Evolutionary conservation across 371 early-diverging fungal genomes (phyloP).

Genomic region (Nematocida homosporus): DNA sequence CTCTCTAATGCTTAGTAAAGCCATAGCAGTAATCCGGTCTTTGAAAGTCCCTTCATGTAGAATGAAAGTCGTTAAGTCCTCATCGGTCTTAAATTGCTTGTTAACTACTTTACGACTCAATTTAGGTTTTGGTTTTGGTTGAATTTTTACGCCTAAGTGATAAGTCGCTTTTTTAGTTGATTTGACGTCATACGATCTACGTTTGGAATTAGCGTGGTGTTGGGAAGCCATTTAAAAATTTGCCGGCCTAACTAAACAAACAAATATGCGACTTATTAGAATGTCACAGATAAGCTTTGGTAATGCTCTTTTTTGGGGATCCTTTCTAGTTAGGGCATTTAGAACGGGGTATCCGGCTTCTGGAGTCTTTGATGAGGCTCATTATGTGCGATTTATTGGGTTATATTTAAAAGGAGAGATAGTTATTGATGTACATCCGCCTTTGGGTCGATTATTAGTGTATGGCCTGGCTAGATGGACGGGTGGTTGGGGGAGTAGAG

Average conservation of each 20-base stretch:
- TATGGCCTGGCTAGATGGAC: conserved; percentile 5
- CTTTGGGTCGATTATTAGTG: conserved; percentile 30
- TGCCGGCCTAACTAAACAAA: neutral
- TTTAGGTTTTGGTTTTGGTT: conserved; percentile 1
- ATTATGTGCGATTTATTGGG: conserved; percentile 28
- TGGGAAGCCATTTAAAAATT: neutral
- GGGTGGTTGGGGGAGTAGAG: neutral
- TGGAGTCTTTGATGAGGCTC: conserved; percentile 46
- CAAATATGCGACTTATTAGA: neutral
- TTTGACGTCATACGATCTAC: neutral
- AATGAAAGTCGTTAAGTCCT: conserved; percentile 41
- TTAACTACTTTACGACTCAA: conserved; percentile 23
- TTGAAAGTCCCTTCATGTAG: conserved; percentile 44
- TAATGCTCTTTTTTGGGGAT: neutral
- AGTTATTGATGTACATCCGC: conserved; percentile 46
- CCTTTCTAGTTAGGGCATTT: neutral
- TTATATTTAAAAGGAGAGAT: conserved; percentile 29
- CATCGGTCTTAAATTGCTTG: conserved; percentile 44
- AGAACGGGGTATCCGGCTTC: conserved; percentile 27
- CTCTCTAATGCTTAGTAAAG: conserved; percentile 32
- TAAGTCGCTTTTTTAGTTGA: conserved; percentile 4
- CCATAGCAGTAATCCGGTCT: conserved; percentile 46
- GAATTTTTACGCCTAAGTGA: conserved; percentile 38
- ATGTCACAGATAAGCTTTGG: neutral
- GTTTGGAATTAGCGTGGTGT: conserved; percentile 12